These are phyloP conservation scores for Dendrobium huoshanense DNA, from an alignment of 106 monocot genomes.

Conservation along the genomic window DNA sequence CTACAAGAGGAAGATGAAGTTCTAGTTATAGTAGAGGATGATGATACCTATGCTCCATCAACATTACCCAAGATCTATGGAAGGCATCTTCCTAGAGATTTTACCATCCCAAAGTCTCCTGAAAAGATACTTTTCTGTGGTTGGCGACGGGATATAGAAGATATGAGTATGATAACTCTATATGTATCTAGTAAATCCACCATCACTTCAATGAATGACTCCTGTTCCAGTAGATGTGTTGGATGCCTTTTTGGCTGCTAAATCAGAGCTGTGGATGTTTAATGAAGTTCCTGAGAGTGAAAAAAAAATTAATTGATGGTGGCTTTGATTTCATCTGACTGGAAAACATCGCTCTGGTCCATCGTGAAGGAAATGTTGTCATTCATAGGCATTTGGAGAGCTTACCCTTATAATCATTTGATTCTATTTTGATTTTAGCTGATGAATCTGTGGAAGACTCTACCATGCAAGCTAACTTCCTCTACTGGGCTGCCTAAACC, in stretches of 20 bases:
- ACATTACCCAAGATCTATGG: slow-evolving; percentile 33
- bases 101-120: slow-evolving; percentile 50
- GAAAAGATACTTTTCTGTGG: slow-evolving; percentile 75
- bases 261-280: slow-evolving; percentile 68
- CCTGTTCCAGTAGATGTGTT: slow-evolving; percentile 17
- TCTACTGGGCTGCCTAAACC: slow-evolving; percentile 16
- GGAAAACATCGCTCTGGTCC: slow-evolving; percentile 45
- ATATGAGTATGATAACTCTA: slow-evolving; percentile 68
- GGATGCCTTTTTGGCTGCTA: slow-evolving; percentile 63
- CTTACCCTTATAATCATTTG: slow-evolving; percentile 54
- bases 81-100: slow-evolving; percentile 59
- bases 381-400: slow-evolving; percentile 59
- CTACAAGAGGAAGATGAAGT: slow-evolving; percentile 70
- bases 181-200: slow-evolving; percentile 13
- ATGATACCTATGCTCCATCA: slow-evolving; percentile 58
- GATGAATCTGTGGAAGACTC: slow-evolving; percentile 78
- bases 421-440: slow-evolving; percentile 75
- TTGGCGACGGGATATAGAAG: slow-evolving; percentile 78
- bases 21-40: slow-evolving; percentile 70
- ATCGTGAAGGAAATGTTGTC: slow-evolving; percentile 69
- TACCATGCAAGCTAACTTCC: slow-evolving; percentile 50
- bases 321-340: slow-evolving; percentile 44
- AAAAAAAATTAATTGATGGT: slow-evolving; percentile 43
- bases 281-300: slow-evolving; percentile 69
- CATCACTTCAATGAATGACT: slow-evolving; percentile 5